Conservation (phyloP, 1,139 yeast species). For the Yarrowia galli region DNA sequence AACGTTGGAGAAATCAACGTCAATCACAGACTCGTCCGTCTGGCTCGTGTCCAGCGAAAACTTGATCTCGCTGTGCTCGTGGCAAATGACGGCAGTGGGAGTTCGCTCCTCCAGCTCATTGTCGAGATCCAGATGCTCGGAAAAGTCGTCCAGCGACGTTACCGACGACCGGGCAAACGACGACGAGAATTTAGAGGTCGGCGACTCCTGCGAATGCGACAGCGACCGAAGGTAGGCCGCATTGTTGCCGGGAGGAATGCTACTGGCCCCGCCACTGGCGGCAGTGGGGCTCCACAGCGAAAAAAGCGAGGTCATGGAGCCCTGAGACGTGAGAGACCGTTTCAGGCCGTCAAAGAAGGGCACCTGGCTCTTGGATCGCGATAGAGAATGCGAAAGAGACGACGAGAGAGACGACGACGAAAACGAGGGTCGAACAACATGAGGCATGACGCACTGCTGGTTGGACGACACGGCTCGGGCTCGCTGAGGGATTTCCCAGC, state of each 20-base stretch:
- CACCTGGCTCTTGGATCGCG: slow-evolving; percentile 32
- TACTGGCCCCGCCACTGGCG: not conserved
- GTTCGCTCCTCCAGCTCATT: slow-evolving; percentile 34
- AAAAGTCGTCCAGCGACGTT: slow-evolving; percentile 28
- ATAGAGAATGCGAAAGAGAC: slow-evolving; percentile 26
- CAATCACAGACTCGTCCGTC: slow-evolving; percentile 7
- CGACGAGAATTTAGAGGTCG: slow-evolving; percentile 31
- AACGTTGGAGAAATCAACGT: slow-evolving; percentile 18
- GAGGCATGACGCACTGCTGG: slow-evolving; percentile 45
- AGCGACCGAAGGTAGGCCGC: slow-evolving; percentile 29
- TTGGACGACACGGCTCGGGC: slow-evolving; percentile 42
- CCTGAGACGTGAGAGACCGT: slow-evolving; percentile 30
- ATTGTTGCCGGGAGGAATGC: slow-evolving; percentile 13
- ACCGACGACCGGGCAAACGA: slow-evolving; percentile 35
- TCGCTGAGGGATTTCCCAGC: slow-evolving; percentile 47
- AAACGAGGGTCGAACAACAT: slow-evolving; percentile 46
- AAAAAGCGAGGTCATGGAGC: slow-evolving; percentile 31
- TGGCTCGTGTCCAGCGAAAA: slow-evolving; percentile 2
- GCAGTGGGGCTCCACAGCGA: slow-evolving; percentile 30
- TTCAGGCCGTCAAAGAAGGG: slow-evolving; percentile 34
- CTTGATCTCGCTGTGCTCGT: slow-evolving; percentile 36
- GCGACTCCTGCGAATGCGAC: slow-evolving; percentile 34
- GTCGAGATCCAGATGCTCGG: slow-evolving; percentile 31
- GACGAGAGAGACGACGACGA: slow-evolving; percentile 44
- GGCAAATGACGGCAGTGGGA: slow-evolving; percentile 27